Base-by-base conservation (phyloP, 2,329 filamentous ascomycete genomes). In the Fusarium palustre region DNA sequence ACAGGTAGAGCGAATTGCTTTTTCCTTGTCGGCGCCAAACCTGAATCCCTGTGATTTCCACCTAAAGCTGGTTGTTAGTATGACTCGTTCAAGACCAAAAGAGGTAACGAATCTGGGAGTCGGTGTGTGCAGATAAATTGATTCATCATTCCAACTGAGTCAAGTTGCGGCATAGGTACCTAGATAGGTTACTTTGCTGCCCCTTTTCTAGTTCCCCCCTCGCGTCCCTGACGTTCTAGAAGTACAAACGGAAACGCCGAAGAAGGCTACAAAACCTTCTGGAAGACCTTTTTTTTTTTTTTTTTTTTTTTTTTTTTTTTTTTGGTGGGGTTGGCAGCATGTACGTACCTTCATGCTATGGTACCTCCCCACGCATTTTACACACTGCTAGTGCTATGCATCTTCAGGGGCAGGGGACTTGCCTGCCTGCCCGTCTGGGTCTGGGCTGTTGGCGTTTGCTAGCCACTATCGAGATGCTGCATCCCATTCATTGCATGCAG, bases 401-500 rank as follows among this genome's bases (percentile, higher is more conserved):
- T 57, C 5, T 25, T 28, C 52, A 64, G 36, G 61, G 53, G 39
- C 30, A 64, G 25, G 53, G 53, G 53, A 46, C 20, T 20, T 34
- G 12, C 18, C 11, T 34, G 20, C 31, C 46, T 24, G 46, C 25
- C 25, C 10, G 30, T 24, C 31, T 34, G 22, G 22, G 16, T n/a
- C 46, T 34, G 18, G 22, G 46, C 18, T 36, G 11, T 49, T 36
- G 18, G 24, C 12, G 13, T 31, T 42, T 38, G 46, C 33, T 64
- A 20, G 48, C 22, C 13, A 39, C 22, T 50, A 52, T 50, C 46
- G 46, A 65, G 53, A 65, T 64, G 41, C 46, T 65, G 60, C 60
- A 65, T 30, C 41, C 58, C 53, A 65, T 59, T 34, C 38, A 42
- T 36, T n/a, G 30, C 46, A 65, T 59, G 53, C 62, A 65, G 52